These are phyloP conservation scores for Xeromyces bisporus DNA, from an alignment of 495 filamentous ascomycete species.

Conservation along the genomic window DNA sequence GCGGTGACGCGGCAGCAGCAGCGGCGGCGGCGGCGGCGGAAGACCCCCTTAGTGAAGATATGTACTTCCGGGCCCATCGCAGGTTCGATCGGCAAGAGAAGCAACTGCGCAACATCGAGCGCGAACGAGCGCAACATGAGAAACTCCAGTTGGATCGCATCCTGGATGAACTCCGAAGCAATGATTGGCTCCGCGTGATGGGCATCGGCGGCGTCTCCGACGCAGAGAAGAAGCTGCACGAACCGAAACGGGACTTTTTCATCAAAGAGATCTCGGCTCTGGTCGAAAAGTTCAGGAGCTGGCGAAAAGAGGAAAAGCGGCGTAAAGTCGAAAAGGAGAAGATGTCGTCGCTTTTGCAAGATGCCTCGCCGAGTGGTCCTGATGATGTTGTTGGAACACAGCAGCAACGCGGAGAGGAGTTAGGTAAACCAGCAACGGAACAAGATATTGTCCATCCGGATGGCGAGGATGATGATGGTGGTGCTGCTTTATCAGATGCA, in stretches of 20 bases:
- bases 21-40: slow-evolving; percentile 18
- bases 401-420: too few relatives aligned
- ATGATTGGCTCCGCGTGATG: slow-evolving; percentile 86
- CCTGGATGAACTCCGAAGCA: slow-evolving; percentile 72
- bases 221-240: slow-evolving; percentile 63
- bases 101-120: slow-evolving; percentile 82
- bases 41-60: slow-evolving; percentile 54
- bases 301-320: slow-evolving; percentile 82
- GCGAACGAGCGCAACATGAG: slow-evolving; percentile 81
- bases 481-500: slow-evolving; percentile 14
- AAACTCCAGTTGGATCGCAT: slow-evolving; percentile 73
- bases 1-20: background rate
- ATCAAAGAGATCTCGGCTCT: slow-evolving; percentile 62
- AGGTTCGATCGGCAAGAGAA: slow-evolving; percentile 79
- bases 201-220: slow-evolving; percentile 81
- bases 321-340: slow-evolving; percentile 49
- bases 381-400: too few relatives aligned
- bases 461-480: too few relatives aligned
- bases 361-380: slow-evolving; percentile 7
- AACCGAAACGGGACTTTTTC: slow-evolving; percentile 70
- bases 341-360: background rate
- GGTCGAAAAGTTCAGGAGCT: slow-evolving; percentile 69
- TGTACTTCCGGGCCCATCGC: slow-evolving; percentile 54
- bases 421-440: too few relatives aligned
- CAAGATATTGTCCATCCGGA: slow-evolving; percentile 8